phyloP scores from a whole-genome alignment of 805 yeast species.

The Cyberlindnera galapagoensis region DNA sequence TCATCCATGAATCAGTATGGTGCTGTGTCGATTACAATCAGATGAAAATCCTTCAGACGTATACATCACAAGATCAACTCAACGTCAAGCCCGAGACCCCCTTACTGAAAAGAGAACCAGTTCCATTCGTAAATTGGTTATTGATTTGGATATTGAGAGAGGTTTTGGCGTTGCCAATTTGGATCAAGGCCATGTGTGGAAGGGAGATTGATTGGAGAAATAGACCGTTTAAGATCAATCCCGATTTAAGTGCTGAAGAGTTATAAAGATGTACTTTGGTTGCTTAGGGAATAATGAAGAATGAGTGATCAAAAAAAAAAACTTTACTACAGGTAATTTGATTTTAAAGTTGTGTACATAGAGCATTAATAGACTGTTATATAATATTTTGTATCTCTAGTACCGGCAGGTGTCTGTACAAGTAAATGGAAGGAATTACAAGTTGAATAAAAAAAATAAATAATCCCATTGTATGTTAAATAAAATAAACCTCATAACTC shows the following conservation, averaged over 20 bases:
- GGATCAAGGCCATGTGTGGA: slow-evolving; percentile 78
- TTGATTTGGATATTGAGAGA: slow-evolving; percentile 66
- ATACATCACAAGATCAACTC: slow-evolving; percentile 18
- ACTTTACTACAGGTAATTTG: too few species aligned
- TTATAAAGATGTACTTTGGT: too few species aligned
- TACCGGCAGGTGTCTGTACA: too few species aligned
- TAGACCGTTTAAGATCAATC: slow-evolving; percentile 61
- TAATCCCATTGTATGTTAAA: too few species aligned
- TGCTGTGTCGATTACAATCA: slow-evolving; percentile 56
- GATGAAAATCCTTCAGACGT: slow-evolving; percentile 36
- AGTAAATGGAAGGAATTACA: too few species aligned
- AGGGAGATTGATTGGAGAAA: slow-evolving; percentile 76
- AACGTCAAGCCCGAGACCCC: slow-evolving; percentile 24
- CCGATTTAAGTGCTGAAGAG: slow-evolving; percentile 75
- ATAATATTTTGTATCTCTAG: too few species aligned
- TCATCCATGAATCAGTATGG: slow-evolving; percentile 59
- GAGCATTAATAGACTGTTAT: too few species aligned
- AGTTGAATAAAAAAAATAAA: too few species aligned
- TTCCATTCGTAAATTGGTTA: slow-evolving; percentile 20
- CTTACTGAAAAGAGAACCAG: slow-evolving; percentile 8
- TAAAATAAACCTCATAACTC: too few species aligned
- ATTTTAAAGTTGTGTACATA: too few species aligned
- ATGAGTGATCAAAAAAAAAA: too few species aligned
- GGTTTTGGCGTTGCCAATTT: slow-evolving; percentile 69
- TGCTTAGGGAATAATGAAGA: too few species aligned